Conservation (phyloP, 129 eudicot species). For the Deinandra increscens region DNA sequence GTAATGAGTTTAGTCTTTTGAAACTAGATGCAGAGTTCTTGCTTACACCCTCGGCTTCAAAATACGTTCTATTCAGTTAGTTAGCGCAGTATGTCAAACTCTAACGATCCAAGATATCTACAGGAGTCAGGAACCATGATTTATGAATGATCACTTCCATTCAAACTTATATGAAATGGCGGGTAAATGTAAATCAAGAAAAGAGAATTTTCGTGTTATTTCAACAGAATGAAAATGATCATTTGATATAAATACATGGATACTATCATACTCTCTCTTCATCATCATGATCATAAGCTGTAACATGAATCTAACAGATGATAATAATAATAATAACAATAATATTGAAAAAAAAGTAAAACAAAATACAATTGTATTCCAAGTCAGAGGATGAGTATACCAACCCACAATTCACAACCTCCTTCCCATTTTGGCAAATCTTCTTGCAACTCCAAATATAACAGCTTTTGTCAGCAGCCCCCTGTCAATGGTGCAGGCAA, state of each 20-base stretch:
- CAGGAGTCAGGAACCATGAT: too few relatives aligned
- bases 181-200: background rate
- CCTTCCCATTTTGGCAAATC: constrained; percentile 70
- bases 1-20: too few relatives aligned
- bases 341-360: background rate
- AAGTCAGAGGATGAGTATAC: constrained; percentile 14
- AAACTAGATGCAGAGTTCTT: too few relatives aligned
- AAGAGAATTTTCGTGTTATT: constrained; percentile 29
- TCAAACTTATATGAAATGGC: background rate
- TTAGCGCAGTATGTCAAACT: too few relatives aligned
- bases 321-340: too few relatives aligned
- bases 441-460: constrained; percentile 85
- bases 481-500: constrained; percentile 80
- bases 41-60: too few relatives aligned
- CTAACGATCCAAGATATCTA: too few relatives aligned
- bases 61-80: too few relatives aligned
- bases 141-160: too few relatives aligned
- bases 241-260: constrained; percentile 26
- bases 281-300: constrained; percentile 37
- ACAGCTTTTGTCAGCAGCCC: constrained; percentile 88
- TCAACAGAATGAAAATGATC: constrained; percentile 40
- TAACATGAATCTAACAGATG: constrained; percentile 28
- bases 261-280: constrained; percentile 27
- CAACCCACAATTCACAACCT: constrained; percentile 44
- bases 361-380: constrained; percentile 28